Conservation (phyloP, 2,329 filamentous ascomycete species). For the Nigrograna mackinnonii region DNA sequence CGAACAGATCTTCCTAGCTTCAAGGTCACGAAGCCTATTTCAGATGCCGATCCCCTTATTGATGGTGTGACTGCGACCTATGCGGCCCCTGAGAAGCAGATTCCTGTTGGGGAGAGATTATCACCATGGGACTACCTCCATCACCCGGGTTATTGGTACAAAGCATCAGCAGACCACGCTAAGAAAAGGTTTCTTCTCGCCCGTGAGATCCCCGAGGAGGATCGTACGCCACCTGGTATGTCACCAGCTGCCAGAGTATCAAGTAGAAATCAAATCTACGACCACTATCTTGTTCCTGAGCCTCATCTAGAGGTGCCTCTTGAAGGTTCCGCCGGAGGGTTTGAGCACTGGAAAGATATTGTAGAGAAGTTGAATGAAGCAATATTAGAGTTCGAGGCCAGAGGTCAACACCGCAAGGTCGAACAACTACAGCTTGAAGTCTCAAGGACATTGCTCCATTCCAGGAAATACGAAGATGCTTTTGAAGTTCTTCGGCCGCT, state of each 20-base stretch:
- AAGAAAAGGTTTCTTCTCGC: constrained; percentile 55
- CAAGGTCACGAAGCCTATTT: constrained; percentile 22
- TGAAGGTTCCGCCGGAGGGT: constrained; percentile 44
- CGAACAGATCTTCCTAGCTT: constrained; percentile 55
- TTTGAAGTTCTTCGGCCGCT: constrained; percentile 55
- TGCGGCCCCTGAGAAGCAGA: constrained; percentile 55
- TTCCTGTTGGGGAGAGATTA: constrained; percentile 53
- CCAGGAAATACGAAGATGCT: constrained; percentile 55
- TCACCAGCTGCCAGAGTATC: constrained; percentile 60
- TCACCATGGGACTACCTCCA: constrained; percentile 63
- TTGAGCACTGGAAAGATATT: constrained; percentile 58
- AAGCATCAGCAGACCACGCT: constrained; percentile 57
- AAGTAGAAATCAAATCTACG: constrained; percentile 57
- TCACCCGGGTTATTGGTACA: constrained; percentile 66
- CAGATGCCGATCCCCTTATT: constrained; percentile 28
- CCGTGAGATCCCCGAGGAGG: constrained; percentile 61
- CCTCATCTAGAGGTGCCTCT: constrained; percentile 59
- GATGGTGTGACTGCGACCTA: constrained; percentile 43
- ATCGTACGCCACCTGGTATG: constrained; percentile 58
- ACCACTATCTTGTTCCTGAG: constrained; percentile 63
- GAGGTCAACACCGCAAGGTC: constrained; percentile 57
- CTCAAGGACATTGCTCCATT: constrained; percentile 57
- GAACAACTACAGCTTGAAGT: constrained; percentile 60
- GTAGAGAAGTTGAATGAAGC: constrained; percentile 51
- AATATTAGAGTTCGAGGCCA: constrained; percentile 54